Evolutionary conservation across 2,329 filamentous ascomycete species (phyloP), one percentile per base, ranked within the genome.

Genomic region (Pseudogymnoascus sp.): DNA sequence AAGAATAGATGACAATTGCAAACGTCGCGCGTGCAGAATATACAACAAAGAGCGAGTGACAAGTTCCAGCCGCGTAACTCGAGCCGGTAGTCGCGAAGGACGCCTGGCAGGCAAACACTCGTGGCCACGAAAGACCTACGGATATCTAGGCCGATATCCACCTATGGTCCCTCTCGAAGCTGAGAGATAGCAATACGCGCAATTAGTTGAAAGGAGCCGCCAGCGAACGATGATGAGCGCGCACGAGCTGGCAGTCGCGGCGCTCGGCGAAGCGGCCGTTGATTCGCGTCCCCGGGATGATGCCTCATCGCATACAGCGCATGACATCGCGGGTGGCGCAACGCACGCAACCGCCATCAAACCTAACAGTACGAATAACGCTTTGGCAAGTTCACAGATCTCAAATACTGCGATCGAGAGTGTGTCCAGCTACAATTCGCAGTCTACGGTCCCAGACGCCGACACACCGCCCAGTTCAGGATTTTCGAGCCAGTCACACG

Each of bases 221-320:
- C n/a, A 55, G 45, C 45, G 26, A 31, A 55, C 45, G 26, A 55
- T 55, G 45, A 72, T 72, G 68, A 69, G 69, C 59, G 64, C 68
- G 63, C 66, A 68, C 55, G 65, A 68, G 33, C 55, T 70, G 60
- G 69, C 68, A 63, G 68, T 70, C 61, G 70, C 69, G 64, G 67
- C 69, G 52, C 66, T 69, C 59, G 65, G 65, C 58, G 59, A 67
- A 64, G 62, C 68, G 55, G 37, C 59, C 39, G 61, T 58, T 37
- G 63, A 33, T 62, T 43, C 58, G 14, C 45, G 31, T 62, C 41
- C 62, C 63, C 62, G 62, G 65, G 65, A 68, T 64, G 38, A 65
- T 62, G 63, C 67, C 63, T 55, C 59, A 38, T 61, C 63, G 52
- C 63, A 38, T 59, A 61, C 62, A 39, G 63, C 41, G 61, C 66